Conservation (phyloP, 1,284 basidiomycete genomes). For the Boletellus deceptivus region DNA sequence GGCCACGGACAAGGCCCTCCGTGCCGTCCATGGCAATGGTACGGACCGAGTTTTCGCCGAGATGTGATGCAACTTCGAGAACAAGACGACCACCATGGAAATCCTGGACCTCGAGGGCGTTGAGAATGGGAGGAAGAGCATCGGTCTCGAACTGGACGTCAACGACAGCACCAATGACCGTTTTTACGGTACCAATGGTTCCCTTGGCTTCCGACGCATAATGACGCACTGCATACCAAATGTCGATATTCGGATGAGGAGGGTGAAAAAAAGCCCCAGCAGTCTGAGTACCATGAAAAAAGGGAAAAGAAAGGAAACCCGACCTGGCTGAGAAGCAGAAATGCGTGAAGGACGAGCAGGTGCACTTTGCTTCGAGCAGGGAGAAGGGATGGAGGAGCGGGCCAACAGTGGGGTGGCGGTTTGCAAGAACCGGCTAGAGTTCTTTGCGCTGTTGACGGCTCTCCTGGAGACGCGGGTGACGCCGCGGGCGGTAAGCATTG, state of each 20-base stretch:
- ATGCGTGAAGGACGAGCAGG: slow-evolving; percentile 34
- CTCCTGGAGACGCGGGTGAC: slow-evolving; percentile 80
- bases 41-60: slow-evolving; percentile 98
- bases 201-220: slow-evolving; percentile 89
- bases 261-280: slow-evolving; percentile 21
- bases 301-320: slow-evolving; percentile 35
- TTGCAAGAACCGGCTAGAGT: slow-evolving; percentile 75
- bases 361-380: slow-evolving; percentile 37
- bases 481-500: slow-evolving; percentile 81
- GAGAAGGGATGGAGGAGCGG: slow-evolving; percentile 42
- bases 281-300: slow-evolving; percentile 25
- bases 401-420: slow-evolving; percentile 54
- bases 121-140: slow-evolving; percentile 93
- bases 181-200: slow-evolving; percentile 80
- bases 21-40: slow-evolving; percentile 99
- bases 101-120: slow-evolving; percentile 96
- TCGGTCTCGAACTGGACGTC: slow-evolving; percentile 95
- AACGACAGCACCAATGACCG: slow-evolving; percentile 98
- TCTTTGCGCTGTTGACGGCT: slow-evolving; percentile 70
- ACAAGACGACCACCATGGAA: slow-evolving; percentile 92
- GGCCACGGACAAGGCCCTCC: slow-evolving; percentile 98
- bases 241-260: slow-evolving; percentile 8
- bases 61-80: slow-evolving; percentile 94
- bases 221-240: slow-evolving; percentile 59
- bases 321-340: slow-evolving; percentile 34